Conservation (phyloP, 2,329 filamentous ascomycete species). For the Westerdykella sp. region DNA sequence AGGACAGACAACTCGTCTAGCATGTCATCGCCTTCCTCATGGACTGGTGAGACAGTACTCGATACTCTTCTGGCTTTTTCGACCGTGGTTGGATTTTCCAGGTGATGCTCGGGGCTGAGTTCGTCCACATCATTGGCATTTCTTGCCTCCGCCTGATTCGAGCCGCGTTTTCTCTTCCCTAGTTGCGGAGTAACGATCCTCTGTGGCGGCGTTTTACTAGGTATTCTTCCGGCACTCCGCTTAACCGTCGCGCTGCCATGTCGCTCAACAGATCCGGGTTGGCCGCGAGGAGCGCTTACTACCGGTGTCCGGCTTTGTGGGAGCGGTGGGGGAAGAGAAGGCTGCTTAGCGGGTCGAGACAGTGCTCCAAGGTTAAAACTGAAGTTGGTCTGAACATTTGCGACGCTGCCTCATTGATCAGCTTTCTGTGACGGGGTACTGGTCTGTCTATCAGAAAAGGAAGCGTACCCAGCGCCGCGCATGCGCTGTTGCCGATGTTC, state of each 20-base stretch:
- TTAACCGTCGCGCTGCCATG: slow-evolving; percentile 26
- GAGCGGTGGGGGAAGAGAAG: slow-evolving; percentile 19
- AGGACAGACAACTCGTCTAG: slow-evolving; percentile 12
- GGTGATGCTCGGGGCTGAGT: slow-evolving; percentile 26
- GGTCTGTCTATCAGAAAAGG: slow-evolving; percentile 7
- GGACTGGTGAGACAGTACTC: slow-evolving; percentile 18
- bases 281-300: slow-evolving; percentile 13
- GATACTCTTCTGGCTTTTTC: slow-evolving; percentile 24
- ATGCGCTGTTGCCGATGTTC: slow-evolving; percentile 53
- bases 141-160: slow-evolving; percentile 9
- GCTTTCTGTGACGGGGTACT: too few relatives aligned
- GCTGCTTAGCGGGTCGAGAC: slow-evolving; percentile 20
- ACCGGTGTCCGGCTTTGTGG: slow-evolving; percentile 22
- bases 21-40: slow-evolving; percentile 20
- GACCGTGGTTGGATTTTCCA: slow-evolving; percentile 17
- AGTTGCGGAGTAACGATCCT: slow-evolving; percentile 22
- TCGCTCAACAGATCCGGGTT: slow-evolving; percentile 20
- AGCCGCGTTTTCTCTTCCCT: slow-evolving; percentile 32
- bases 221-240: slow-evolving; percentile 16
- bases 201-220: slow-evolving; percentile 11
- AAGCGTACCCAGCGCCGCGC: slow-evolving; percentile 49
- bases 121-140: slow-evolving; percentile 27
- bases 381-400: slow-evolving; percentile 46
- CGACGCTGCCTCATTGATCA: slow-evolving; percentile 33
- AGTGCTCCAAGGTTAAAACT: slow-evolving; percentile 37